Evolutionary conservation across 177 flowering plant species (phyloP).

Genomic region (Vitis hybrid): DNA sequence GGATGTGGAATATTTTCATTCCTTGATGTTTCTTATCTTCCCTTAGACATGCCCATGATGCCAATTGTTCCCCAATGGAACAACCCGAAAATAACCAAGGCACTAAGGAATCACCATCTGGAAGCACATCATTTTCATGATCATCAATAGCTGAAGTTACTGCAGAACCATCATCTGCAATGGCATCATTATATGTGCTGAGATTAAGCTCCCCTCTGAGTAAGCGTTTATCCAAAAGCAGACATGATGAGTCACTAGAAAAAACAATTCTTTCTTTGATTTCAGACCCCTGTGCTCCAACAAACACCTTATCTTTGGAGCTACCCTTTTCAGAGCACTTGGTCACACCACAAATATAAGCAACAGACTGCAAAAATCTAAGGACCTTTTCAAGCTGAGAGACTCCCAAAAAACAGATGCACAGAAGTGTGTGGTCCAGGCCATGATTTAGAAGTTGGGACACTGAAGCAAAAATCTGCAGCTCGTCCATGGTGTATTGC

Average conservation of each 20-base stretch:
- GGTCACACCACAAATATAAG: constrained; percentile 66
- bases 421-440: constrained; percentile 69
- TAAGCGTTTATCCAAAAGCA: constrained; percentile 59
- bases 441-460: constrained; percentile 60
- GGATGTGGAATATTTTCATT: constrained; percentile 67
- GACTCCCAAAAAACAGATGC: constrained; percentile 87
- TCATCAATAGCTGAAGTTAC: constrained; percentile 18
- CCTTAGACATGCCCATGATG: constrained; percentile 56
- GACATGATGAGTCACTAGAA: constrained; percentile 52
- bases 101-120: constrained; percentile 50
- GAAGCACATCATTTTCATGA: constrained; percentile 35
- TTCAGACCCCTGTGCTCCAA: constrained; percentile 28
- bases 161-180: constrained; percentile 21
- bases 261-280: constrained; percentile 60
- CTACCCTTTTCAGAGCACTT: constrained; percentile 48
- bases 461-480: constrained; percentile 58
- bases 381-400: constrained; percentile 71
- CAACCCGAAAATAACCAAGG: constrained; percentile 84
- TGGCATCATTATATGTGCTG: constrained; percentile 18
- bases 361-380: constrained; percentile 81
- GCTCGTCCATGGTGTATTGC: constrained; percentile 72
- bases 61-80: constrained; percentile 59
- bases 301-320: constrained; percentile 39
- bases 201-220: constrained; percentile 29
- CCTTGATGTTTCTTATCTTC: constrained; percentile 73